phyloP scores from a whole-genome alignment of 208 protist genomes.

The Trypanosoma cruzi region DNA sequence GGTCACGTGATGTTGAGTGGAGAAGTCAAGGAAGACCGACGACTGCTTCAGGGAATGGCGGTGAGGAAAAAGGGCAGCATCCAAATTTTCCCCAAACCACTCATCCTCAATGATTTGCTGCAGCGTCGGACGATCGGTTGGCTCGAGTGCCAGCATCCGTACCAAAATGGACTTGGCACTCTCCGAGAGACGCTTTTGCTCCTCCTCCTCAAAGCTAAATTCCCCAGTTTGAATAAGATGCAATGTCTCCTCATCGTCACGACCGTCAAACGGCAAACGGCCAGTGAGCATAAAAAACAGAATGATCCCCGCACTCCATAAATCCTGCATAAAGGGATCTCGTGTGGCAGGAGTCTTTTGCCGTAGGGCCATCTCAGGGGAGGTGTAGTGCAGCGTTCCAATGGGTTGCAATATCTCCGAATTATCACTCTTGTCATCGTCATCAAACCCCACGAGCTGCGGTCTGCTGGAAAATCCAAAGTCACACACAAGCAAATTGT shows the following conservation, averaged over 20 bases:
- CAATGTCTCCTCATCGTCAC: constrained; percentile 94
- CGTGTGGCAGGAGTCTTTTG: constrained; percentile 14
- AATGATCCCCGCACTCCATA: constrained; percentile 93
- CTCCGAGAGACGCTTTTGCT: constrained; percentile 64
- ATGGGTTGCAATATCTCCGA: constrained; percentile 20
- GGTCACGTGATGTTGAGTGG: constrained; percentile 49
- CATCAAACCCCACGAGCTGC: constrained; percentile 37
- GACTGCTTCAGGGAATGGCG: constrained; percentile 16
- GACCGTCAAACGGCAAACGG: constrained; percentile 95
- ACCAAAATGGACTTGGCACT: constrained; percentile 57
- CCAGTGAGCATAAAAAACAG: constrained; percentile 96
- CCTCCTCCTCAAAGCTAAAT: constrained; percentile 71
- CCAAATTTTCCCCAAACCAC: constrained; percentile 85
- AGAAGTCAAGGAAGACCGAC: constrained; percentile 72
- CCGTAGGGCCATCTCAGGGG: constrained; percentile 45
- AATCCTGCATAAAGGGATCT: constrained; percentile 87
- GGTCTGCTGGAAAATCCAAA: constrained; percentile 88
- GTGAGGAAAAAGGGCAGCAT: constrained; percentile 71
- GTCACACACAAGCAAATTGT: constrained; percentile 85
- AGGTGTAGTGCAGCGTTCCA: constrained; percentile 89
- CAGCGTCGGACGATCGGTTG: constrained; percentile 77
- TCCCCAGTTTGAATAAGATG: constrained; percentile 74
- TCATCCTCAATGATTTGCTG: constrained; percentile 81
- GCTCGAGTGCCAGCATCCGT: constrained; percentile 84
- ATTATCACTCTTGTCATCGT: constrained; percentile 54